These are phyloP conservation scores for Fusarium dimerum DNA, from an alignment of 2,329 filamentous ascomycete genomes.

Conservation along the genomic window DNA sequence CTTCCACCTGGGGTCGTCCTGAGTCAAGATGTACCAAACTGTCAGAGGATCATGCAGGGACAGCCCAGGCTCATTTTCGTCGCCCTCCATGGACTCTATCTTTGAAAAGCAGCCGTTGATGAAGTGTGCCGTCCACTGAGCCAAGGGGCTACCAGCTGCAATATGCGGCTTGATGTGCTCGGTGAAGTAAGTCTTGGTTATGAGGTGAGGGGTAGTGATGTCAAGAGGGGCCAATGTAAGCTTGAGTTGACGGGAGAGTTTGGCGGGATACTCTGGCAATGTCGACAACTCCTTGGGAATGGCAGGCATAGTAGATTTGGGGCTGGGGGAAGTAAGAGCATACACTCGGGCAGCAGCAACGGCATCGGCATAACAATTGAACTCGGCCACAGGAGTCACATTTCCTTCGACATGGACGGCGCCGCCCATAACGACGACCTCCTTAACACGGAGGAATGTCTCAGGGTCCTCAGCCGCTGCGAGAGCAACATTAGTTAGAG, in stretches of 20 bases:
- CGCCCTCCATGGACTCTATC: slow-evolving; percentile 62
- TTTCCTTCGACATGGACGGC: slow-evolving; percentile 80
- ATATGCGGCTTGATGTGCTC: slow-evolving; percentile 56
- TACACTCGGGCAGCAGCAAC: slow-evolving; percentile 76
- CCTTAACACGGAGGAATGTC: slow-evolving; percentile 84
- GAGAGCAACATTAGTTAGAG: slow-evolving; percentile 88
- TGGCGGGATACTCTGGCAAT: slow-evolving; percentile 63
- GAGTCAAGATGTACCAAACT: slow-evolving; percentile 75
- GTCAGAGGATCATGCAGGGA: slow-evolving; percentile 78
- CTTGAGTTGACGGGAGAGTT: slow-evolving; percentile 63
- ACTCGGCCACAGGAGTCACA: slow-evolving; percentile 82
- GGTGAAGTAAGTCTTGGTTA: slow-evolving; percentile 62
- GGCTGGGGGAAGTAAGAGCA: slow-evolving; percentile 72
- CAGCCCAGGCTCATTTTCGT: slow-evolving; percentile 58
- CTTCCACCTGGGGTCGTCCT: slow-evolving; percentile 59
- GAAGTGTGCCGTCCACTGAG: slow-evolving; percentile 72
- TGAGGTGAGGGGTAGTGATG: slow-evolving; percentile 70
- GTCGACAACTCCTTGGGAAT: slow-evolving; percentile 51
- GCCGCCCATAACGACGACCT: slow-evolving; percentile 95
- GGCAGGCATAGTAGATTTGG: slow-evolving; percentile 78
- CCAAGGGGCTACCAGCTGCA: slow-evolving; percentile 68
- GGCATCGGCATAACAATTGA: slow-evolving; percentile 92
- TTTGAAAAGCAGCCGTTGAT: slow-evolving; percentile 70
- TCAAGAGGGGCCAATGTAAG: slow-evolving; percentile 75
- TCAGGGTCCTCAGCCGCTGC: slow-evolving; percentile 87